phyloP scores from a whole-genome alignment of 345 rosid genomes.

The Aquilaria malaccensis region DNA sequence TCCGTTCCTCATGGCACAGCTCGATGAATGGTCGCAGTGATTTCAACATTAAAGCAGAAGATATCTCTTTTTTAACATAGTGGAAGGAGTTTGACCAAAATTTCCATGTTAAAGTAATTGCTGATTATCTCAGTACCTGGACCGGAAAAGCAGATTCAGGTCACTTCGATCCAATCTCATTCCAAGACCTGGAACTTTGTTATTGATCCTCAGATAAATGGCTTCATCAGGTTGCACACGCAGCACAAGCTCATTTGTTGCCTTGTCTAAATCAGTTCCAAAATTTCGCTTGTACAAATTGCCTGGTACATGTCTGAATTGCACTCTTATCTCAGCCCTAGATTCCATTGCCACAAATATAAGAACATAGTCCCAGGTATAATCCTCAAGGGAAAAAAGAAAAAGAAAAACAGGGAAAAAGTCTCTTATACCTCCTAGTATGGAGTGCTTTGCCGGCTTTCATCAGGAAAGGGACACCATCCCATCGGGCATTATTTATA shows the following conservation, averaged over 20 bases:
- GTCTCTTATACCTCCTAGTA: conserved; percentile 40
- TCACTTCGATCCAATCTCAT: conserved; percentile 92
- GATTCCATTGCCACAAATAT: conserved; percentile 9
- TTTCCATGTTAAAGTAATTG: neutral
- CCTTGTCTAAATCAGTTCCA: conserved; percentile 69
- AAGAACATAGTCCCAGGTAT: neutral
- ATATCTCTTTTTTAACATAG: no score
- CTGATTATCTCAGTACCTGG: conserved; percentile 36
- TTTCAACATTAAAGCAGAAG: neutral
- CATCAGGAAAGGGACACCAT: conserved; percentile 92
- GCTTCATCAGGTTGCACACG: conserved; percentile 97
- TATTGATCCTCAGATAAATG: conserved; percentile 88
- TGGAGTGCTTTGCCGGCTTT: conserved; percentile 94
- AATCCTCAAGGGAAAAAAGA: neutral
- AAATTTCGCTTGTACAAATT: conserved; percentile 70
- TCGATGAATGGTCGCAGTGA: neutral
- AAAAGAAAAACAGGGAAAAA: neutral
- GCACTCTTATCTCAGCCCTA: conserved; percentile 92
- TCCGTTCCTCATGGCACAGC: neutral
- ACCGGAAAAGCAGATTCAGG: conserved; percentile 64
- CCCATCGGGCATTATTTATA: conserved; percentile 90
- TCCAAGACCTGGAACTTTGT: conserved; percentile 92
- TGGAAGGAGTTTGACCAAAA: neutral
- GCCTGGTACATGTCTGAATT: conserved; percentile 88
- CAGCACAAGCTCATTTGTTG: conserved; percentile 83